Percentiles rank a stretch among this genome's conserved stretches.
Evolutionary conservation across 2,329 filamentous ascomycete genomes (phyloP).

Genomic region (Cryphonectria parasitica): DNA sequence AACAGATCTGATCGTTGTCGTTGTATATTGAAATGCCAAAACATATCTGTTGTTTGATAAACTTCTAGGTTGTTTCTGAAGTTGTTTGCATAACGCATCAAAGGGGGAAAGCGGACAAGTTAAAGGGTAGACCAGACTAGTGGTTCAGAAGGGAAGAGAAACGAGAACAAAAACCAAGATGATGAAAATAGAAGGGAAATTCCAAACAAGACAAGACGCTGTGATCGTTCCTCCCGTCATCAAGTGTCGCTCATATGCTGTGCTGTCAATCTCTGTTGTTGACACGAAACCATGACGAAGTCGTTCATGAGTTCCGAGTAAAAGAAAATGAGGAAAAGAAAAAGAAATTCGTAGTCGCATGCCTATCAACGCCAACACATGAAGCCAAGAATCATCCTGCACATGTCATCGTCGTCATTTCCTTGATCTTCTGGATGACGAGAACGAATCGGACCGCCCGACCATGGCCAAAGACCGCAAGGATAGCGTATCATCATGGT

Average conservation of each 20-base stretch:
- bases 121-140: neutral
- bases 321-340: neutral
- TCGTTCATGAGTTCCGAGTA: neutral
- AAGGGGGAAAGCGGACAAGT: neutral
- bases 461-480: constrained; percentile 29
- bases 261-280: neutral
- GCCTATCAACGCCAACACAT: neutral
- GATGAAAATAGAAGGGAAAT: neutral
- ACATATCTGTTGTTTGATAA: neutral
- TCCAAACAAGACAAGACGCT: neutral
- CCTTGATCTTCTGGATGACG: constrained; percentile 21
- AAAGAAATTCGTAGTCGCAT: neutral
- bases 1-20: neutral
- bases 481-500: constrained; percentile 24
- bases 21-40: neutral
- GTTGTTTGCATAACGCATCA: neutral
- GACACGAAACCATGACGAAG: neutral
- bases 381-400: neutral
- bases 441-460: constrained; percentile 22
- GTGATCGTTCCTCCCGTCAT: neutral
- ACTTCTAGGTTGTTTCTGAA: neutral
- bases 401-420: constrained; percentile 6
- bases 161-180: neutral
- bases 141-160: neutral
- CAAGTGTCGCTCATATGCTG: neutral